These are phyloP conservation scores for Paraphoma chrysanthemicola DNA, from an alignment of 2,329 filamentous ascomycete genomes.

Conservation along the genomic window DNA sequence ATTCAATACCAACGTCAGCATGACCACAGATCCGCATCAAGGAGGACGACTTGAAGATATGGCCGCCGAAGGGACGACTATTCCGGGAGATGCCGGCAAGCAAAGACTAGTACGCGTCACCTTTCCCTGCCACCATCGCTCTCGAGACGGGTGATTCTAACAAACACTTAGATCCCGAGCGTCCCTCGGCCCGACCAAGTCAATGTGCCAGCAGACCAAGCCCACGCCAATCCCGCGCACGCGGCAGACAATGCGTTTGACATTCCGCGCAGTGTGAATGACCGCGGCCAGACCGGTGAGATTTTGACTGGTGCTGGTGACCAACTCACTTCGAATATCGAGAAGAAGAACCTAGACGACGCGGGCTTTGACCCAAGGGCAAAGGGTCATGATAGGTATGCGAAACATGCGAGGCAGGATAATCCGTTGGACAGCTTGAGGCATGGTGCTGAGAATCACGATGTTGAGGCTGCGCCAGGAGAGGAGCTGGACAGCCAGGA, in stretches of 20 bases:
- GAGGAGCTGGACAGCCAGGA: conserved; percentile 36
- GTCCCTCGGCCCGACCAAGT: conserved; percentile 57
- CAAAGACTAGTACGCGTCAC: conserved; percentile 32
- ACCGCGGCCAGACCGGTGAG: conserved; percentile 43
- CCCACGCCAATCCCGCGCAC: conserved; percentile 48
- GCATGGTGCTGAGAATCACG: conserved; percentile 18
- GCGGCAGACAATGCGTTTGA: conserved; percentile 59
- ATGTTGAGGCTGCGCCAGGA: conserved; percentile 31
- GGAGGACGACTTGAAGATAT: conserved; percentile 47
- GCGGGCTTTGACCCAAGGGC: conserved; percentile 21
- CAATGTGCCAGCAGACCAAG: conserved; percentile 35
- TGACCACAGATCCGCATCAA: conserved; percentile 34
- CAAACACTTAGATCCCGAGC: conserved; percentile 51
- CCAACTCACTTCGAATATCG: conserved; percentile 34
- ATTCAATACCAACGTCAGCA: conserved; percentile 2
- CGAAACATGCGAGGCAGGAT: background rate
- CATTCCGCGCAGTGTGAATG: conserved; percentile 48
- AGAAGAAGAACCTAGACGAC: conserved; percentile 43
- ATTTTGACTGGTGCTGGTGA: conserved; percentile 46
- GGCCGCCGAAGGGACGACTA: conserved; percentile 41
- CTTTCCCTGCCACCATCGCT: background rate
- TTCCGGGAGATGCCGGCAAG: conserved; percentile 56
- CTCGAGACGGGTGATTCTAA: background rate
- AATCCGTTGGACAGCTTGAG: conserved; percentile 19
- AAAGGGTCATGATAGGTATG: background rate